phyloP scores from a whole-genome alignment of 371 early-diverging fungal species.

The Blastocladiella emersonii region DNA sequence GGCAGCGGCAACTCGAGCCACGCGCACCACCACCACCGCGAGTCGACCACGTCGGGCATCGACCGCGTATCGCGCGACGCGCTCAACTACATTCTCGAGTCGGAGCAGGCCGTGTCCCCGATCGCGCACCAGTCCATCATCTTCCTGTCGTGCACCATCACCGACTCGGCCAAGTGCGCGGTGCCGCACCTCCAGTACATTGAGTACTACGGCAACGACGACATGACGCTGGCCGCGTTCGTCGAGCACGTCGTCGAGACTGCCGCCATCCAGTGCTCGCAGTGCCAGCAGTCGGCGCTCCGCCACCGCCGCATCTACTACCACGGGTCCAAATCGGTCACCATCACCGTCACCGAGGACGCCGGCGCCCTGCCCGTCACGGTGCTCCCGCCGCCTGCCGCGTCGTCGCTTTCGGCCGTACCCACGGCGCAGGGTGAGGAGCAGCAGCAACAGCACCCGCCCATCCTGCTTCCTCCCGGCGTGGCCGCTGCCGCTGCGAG shows the following conservation, averaged over 20 bases:
- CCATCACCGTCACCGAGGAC: conserved; percentile 49
- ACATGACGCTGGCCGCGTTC: conserved; percentile 75
- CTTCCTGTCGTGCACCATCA: neutral
- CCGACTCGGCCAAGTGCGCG: conserved; percentile 26
- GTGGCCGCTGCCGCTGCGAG: too few species aligned
- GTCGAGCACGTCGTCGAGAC: conserved; percentile 65
- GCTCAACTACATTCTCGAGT: neutral
- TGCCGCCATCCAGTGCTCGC: conserved; percentile 44
- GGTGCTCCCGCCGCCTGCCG: too few species aligned
- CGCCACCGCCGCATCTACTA: conserved; percentile 71
- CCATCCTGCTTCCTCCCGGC: too few species aligned
- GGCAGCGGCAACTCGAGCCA: too few species aligned
- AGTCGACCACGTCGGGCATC: neutral
- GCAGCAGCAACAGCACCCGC: too few species aligned
- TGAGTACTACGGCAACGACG: conserved; percentile 63
- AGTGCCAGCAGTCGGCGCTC: conserved; percentile 53
- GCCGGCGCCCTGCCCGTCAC: neutral
- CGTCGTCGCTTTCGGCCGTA: too few species aligned
- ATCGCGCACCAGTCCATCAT: neutral
- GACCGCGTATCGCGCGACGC: conserved; percentile 1
- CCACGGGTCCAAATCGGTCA: conserved; percentile 61
- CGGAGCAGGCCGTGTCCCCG: neutral
- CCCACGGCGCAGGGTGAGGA: too few species aligned
- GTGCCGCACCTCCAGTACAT: conserved; percentile 56
- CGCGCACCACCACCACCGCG: neutral